Evolutionary conservation across 805 yeast species (phyloP).

Genomic region (Candida schatavii): DNA sequence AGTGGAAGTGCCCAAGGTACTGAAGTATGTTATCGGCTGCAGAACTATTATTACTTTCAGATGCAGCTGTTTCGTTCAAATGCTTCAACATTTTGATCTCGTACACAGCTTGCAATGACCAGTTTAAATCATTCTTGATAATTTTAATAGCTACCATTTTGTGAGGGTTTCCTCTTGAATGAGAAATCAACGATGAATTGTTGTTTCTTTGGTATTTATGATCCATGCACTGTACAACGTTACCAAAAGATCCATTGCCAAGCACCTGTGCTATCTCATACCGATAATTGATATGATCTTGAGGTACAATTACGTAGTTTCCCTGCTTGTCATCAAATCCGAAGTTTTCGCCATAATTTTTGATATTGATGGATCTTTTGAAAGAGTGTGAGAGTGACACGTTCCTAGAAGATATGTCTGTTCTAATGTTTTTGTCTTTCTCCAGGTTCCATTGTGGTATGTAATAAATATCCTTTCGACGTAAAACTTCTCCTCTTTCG

Average conservation of each 20-base stretch:
- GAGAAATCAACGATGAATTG: too few relatives aligned
- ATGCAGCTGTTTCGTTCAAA: slow-evolving; percentile 26
- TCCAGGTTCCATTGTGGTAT: too few relatives aligned
- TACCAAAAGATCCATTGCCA: slow-evolving; percentile 84
- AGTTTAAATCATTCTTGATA: slow-evolving; percentile 67
- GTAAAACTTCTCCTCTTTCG: slow-evolving; percentile 59
- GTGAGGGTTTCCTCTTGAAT: neutral
- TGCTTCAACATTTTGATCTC: slow-evolving; percentile 67
- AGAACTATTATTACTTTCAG: slow-evolving; percentile 8
- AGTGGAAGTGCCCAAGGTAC: slow-evolving; percentile 69
- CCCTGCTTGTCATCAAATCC: slow-evolving; percentile 73
- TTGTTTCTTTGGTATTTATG: slow-evolving; percentile 41
- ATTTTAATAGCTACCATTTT: slow-evolving; percentile 69
- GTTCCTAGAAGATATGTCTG: slow-evolving; percentile 36
- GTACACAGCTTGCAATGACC: slow-evolving; percentile 74
- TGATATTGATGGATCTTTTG: slow-evolving; percentile 30
- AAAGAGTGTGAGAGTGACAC: neutral
- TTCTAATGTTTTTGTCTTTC: slow-evolving; percentile 40
- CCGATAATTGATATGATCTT: slow-evolving; percentile 76
- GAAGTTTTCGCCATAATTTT: slow-evolving; percentile 46
- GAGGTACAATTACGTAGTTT: slow-evolving; percentile 51
- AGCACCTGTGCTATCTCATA: slow-evolving; percentile 58
- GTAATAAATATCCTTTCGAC: too few relatives aligned
- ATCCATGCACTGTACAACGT: slow-evolving; percentile 67
- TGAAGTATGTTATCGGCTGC: slow-evolving; percentile 33